Evolutionary conservation across 1,139 yeast genomes (phyloP), one percentile per base, ranked within the genome.

Genomic region (Suhomyces ambrosiae): DNA sequence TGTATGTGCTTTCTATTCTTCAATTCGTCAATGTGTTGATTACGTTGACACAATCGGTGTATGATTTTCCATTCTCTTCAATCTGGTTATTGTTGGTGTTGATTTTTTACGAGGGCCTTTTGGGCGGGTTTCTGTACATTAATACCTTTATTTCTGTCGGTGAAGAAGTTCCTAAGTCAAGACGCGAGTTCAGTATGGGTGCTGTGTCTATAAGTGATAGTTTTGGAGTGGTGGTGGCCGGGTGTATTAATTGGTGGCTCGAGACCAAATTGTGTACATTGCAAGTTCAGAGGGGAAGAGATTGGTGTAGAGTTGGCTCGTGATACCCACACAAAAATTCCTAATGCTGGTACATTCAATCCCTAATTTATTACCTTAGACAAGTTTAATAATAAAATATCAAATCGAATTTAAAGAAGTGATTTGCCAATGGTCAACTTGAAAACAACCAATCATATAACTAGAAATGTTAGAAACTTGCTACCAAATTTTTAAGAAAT

Each of bases 141-240:
- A 90, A 90, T 54, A 89, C 97, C 0, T 92, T 87, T 53, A 69
- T 84, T 68, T 70, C 80, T 11, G 92, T 89, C 0, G 74, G 86
- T 32, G 95, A 88, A 45, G 71, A 77, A 2, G 72, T 80, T 0
- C 64, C 77, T 0, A 56, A 65, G 11, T 50, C 63, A 1, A 77
- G 80, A 41, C 70, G 96, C 37, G 97, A 92, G 55, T 89, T 90
- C 56, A 82, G 94, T 5, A 76, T 92, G 77, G 97, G 97, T 1
- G 79, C 95, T n/a, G 96, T 89, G 0, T 89, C 96, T 0, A 79
- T 90, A 42, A 87, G 96, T 46, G 97, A 92, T 57, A 84, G 95
- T 10, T 79, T 86, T 15, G 97, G 97, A 0, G 80, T 90, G 21
- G 86, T 88, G 4, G 30, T 85, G 1, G 95, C 97, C 2, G 97